Evolutionary conservation across 1,139 yeast species (phyloP), one percentile per base, ranked within the genome.

Genomic region (Eremothecium cymbalariae): DNA sequence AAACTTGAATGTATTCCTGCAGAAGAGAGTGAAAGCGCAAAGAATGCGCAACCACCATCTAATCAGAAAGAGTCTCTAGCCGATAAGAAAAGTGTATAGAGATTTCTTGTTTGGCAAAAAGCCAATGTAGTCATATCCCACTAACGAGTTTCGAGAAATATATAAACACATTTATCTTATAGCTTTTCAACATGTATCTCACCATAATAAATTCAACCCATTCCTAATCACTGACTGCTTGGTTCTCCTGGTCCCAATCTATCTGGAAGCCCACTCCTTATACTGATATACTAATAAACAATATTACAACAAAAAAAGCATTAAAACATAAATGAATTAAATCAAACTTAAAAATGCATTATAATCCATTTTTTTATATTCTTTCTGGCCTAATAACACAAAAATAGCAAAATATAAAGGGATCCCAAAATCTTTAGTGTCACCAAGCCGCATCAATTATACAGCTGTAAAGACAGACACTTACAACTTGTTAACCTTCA

Each of bases 401-500:
- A 25, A n/a, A 27, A 27, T 27, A 27, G 19, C n/a, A 21, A 21
- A 21, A 21, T 21, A n/a, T n/a, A n/a, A n/a, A n/a, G n/a, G n/a
- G n/a, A n/a, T n/a, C n/a, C n/a, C n/a, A n/a, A n/a, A n/a, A n/a
- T n/a, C n/a, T n/a, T n/a, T n/a, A n/a, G n/a, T n/a, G n/a, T n/a
- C n/a, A n/a, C n/a, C n/a, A n/a, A n/a, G n/a, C n/a, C n/a, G n/a
- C n/a, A n/a, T n/a, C n/a, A n/a, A n/a, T n/a, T n/a, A n/a, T n/a
- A n/a, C n/a, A n/a, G n/a, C n/a, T n/a, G n/a, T n/a, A n/a, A n/a
- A n/a, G n/a, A n/a, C n/a, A n/a, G n/a, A n/a, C n/a, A 46, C 49
- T 73, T 74, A 75, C 69, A 74, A 72, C 64, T 65, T 69, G 67
- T 75, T 75, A 66, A 80, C 77, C 65, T 75, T 76, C 67, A 88